phyloP scores from a whole-genome alignment of 2,329 filamentous ascomycete species.

The Hypoxylon sp. region DNA sequence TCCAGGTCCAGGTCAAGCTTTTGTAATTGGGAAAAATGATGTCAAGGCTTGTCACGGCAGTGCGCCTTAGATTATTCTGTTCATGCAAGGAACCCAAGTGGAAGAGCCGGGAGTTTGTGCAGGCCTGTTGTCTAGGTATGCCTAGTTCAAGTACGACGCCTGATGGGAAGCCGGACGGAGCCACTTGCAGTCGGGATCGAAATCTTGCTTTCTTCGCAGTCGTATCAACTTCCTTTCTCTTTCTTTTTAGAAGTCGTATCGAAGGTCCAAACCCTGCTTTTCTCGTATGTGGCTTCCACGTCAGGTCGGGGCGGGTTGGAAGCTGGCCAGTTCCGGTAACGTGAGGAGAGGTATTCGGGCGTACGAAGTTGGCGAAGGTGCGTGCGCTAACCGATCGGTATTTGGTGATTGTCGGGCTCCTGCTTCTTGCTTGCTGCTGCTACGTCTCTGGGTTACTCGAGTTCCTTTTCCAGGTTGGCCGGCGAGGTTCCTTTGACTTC shows the following conservation, averaged over 20 bases:
- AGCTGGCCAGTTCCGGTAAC: too few species aligned
- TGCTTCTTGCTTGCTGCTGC: neutral
- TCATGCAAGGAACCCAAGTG: slow-evolving; percentile 31
- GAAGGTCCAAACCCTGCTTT: too few species aligned
- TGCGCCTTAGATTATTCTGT: slow-evolving; percentile 27
- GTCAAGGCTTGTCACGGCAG: slow-evolving; percentile 22
- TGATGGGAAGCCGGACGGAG: neutral
- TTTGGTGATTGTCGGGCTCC: neutral
- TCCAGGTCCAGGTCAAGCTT: too few species aligned
- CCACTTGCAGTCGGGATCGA: neutral
- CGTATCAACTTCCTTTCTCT: slow-evolving; percentile 20
- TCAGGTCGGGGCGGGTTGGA: neutral
- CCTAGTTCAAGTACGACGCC: too few species aligned
- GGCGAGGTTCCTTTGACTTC: neutral
- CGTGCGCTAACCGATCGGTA: neutral
- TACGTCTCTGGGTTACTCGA: neutral
- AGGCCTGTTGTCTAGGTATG: too few species aligned
- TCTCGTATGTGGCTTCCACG: neutral
- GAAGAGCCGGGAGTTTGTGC: neutral
- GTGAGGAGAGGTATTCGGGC: neutral
- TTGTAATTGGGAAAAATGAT: slow-evolving; percentile 2
- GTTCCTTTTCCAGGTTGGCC: neutral
- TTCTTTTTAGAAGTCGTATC: slow-evolving; percentile 14
- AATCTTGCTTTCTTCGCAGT: slow-evolving; percentile 24
- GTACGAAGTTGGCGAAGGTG: neutral